Evolutionary conservation across 495 filamentous ascomycete genomes (phyloP).

Genomic region (Physcia stellaris): DNA sequence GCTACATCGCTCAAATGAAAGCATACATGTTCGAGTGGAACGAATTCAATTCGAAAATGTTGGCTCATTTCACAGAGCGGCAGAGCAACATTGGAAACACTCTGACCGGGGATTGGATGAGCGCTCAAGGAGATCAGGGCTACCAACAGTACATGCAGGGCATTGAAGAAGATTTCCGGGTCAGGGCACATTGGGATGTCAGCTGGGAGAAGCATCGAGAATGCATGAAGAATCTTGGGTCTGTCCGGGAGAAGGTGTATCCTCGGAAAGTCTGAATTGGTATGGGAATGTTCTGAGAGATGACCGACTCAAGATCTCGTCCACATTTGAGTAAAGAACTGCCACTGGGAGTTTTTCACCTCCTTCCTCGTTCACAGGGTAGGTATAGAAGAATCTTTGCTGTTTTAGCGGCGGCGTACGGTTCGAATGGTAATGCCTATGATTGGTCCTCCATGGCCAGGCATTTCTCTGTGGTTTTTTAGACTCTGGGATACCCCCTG

Average conservation of each 20-base stretch:
- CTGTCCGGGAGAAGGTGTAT: constrained; percentile 30
- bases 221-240: constrained; percentile 44
- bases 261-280: neutral
- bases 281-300: neutral
- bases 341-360: too few relatives aligned
- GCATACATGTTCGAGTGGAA: constrained; percentile 60
- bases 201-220: constrained; percentile 50
- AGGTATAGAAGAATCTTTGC: too few relatives aligned
- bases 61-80: constrained; percentile 52
- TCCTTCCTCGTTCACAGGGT: too few relatives aligned
- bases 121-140: constrained; percentile 32
- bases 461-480: too few relatives aligned
- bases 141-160: constrained; percentile 44
- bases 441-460: too few relatives aligned
- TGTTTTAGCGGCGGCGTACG: too few relatives aligned
- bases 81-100: constrained; percentile 37
- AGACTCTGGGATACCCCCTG: too few relatives aligned
- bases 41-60: constrained; percentile 47
- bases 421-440: too few relatives aligned
- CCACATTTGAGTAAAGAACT: constrained; percentile 1
- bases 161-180: constrained; percentile 48
- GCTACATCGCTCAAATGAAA: constrained; percentile 48
- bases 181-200: constrained; percentile 50
- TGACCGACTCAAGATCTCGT: constrained; percentile 1
- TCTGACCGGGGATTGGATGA: constrained; percentile 43